phyloP scores from a whole-genome alignment of 192 early-diverging fungal genomes.

The Backusella westeae region DNA sequence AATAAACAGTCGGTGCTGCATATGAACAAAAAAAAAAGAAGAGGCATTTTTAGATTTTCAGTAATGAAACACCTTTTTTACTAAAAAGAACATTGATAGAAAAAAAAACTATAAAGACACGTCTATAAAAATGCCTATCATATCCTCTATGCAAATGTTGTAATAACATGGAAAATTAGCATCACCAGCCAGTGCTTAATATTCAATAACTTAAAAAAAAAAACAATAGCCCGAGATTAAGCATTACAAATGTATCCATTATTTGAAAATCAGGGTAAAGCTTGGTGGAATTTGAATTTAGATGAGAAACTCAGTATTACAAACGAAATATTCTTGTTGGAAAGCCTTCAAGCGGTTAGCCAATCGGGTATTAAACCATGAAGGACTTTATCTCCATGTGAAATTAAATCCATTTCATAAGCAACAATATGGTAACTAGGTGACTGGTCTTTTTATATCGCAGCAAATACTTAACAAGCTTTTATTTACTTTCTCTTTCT shows the following conservation, averaged over 20 bases:
- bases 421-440: not conserved
- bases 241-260: not conserved
- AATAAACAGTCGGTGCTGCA: not conserved
- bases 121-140: not conserved
- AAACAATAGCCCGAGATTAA: not conserved
- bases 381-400: slow-evolving; percentile 11
- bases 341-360: not conserved
- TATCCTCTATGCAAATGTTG: not conserved
- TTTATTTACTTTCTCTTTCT: not conserved
- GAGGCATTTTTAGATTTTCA: too few relatives aligned
- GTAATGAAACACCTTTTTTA: too few relatives aligned
- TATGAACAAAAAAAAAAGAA: not conserved
- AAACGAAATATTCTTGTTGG: not conserved
- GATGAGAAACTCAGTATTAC: not conserved
- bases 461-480: not conserved
- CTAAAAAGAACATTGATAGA: not conserved
- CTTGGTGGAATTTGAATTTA: not conserved
- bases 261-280: not conserved
- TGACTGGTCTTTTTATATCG: not conserved
- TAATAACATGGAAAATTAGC: too few relatives aligned
- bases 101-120: not conserved
- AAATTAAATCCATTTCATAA: slow-evolving; percentile 10
- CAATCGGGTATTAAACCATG: slow-evolving; percentile 8
- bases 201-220: not conserved
- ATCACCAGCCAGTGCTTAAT: too few relatives aligned